These are phyloP conservation scores for Trifolium fragiferum DNA, from an alignment of 306 rosid species.

Conservation along the genomic window DNA sequence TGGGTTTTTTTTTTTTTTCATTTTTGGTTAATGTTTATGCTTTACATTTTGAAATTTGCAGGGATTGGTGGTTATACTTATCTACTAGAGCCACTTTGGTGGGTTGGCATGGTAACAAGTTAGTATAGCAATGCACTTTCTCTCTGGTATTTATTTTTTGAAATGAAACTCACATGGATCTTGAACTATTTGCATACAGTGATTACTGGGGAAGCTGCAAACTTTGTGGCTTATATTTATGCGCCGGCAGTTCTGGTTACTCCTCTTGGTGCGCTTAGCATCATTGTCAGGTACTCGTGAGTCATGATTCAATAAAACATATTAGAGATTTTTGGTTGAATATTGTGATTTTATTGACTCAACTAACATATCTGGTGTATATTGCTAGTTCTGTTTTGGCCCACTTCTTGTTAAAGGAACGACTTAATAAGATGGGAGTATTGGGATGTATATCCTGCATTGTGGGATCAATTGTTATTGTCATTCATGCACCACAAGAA, in stretches of 20 bases:
- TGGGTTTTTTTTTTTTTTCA: slow-evolving; percentile 1
- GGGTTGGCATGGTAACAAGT: slow-evolving; percentile 98
- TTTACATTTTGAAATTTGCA: slow-evolving; percentile 42
- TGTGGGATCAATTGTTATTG: slow-evolving; percentile 88
- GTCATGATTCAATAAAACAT: slow-evolving; percentile 30
- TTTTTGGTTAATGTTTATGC: neutral
- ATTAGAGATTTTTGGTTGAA: slow-evolving; percentile 3
- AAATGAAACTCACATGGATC: slow-evolving; percentile 28
- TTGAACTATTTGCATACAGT: slow-evolving; percentile 54
- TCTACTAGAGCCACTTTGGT: slow-evolving; percentile 93
- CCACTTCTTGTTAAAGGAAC: slow-evolving; percentile 85
- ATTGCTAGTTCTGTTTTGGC: slow-evolving; percentile 83
- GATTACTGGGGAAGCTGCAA: slow-evolving; percentile 92
- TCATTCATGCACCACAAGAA: slow-evolving; percentile 96
- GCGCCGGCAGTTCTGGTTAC: slow-evolving; percentile 97
- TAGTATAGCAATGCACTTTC: slow-evolving; percentile 43
- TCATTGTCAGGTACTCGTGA: slow-evolving; percentile 77
- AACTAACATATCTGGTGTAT: slow-evolving; percentile 37
- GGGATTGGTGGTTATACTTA: slow-evolving; percentile 93
- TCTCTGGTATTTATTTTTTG: slow-evolving; percentile 19
- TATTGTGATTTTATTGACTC: slow-evolving; percentile 5
- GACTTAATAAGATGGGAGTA: slow-evolving; percentile 78
- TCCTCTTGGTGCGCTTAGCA: slow-evolving; percentile 95
- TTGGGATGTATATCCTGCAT: slow-evolving; percentile 88
- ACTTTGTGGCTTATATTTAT: slow-evolving; percentile 89